Conservation (phyloP, 768 basidiomycete species). For the Mycena alexandri region DNA sequence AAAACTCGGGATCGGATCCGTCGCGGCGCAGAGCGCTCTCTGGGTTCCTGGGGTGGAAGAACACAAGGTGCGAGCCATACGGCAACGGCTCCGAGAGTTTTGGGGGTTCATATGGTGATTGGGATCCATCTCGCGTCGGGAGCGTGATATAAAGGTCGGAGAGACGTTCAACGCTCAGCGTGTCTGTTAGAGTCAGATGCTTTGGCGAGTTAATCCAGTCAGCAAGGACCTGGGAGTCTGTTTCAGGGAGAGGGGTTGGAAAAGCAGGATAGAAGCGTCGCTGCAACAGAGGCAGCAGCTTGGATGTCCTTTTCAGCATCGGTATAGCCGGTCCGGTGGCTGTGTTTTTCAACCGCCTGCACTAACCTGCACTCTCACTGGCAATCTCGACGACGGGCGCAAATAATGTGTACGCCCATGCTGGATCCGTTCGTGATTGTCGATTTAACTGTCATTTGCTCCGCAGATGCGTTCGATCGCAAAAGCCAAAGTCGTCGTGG, state of each 20-base stretch:
- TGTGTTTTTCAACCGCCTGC: neutral
- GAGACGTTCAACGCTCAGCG: constrained; percentile 65
- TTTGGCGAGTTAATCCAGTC: constrained; percentile 67
- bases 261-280: constrained; percentile 20
- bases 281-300: neutral
- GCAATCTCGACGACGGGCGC: too few species aligned
- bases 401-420: too few species aligned
- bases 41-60: constrained; percentile 77
- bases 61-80: constrained; percentile 78
- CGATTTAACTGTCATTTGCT: too few species aligned
- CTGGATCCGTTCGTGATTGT: too few species aligned
- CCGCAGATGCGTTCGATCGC: too few species aligned
- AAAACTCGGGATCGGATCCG: constrained; percentile 79
- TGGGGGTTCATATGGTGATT: constrained; percentile 57
- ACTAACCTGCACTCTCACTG: too few species aligned
- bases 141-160: constrained; percentile 78
- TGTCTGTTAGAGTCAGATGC: constrained; percentile 60
- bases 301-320: neutral
- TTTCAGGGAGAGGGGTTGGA: neutral
- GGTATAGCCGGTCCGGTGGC: neutral
- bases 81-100: constrained; percentile 57
- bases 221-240: constrained; percentile 51
- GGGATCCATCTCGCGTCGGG: constrained; percentile 76
- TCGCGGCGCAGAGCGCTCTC: constrained; percentile 69
- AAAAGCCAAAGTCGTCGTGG: too few species aligned